Evolutionary conservation across 495 filamentous ascomycete genomes (phyloP), one percentile per base, ranked within the genome.

Genomic region (Penicillium ucsense): DNA sequence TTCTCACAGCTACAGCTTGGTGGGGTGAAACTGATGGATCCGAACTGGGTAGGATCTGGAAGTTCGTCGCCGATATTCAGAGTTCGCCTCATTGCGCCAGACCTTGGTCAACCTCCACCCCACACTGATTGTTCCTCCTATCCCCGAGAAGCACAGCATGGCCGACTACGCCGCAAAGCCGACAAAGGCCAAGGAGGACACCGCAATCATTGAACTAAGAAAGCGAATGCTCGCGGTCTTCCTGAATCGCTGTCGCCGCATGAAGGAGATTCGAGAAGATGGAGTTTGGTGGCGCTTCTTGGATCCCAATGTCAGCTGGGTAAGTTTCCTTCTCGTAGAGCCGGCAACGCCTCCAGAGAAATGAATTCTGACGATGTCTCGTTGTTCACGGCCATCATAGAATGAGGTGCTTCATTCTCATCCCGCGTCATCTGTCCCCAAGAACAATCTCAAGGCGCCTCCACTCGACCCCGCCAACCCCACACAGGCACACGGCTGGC

Each of bases 241-340:
- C 56, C 62, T 98, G 32, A 97, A 98, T 58, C 78, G 92, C 32
- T 98, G 92, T 64, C 78, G 88, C 38, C 75, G 78, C 50, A 96
- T 97, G 92, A 85, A 89, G 57, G 88, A 95, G 49, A 83, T 98
- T 35, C 78, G 86, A 31, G 86, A 94, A 47, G 94, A 97, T 61
- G 91, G 89, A 5, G 89, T 97, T 9, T 94, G 89, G 81, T 95
- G 91, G 88, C 85, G 88, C 51, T 98, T 98, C 59, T 73, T 98
- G 8, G 92, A 98, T 58, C 91, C 92, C 4, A 96, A 98, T 64
- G 88, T 90, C 12, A 98, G 92, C 83, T 98, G 92, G 92, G 90
- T 96, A 66, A 36, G 64, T 63, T 43, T 20, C 2, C 20, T 20
- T 20, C 20, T 2, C 20, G 20, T 20, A 2, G 20, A 20, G 20